These are phyloP conservation scores for Aspergillus phoenicis DNA, from an alignment of 2,329 filamentous ascomycete species.

Conservation along the genomic window DNA sequence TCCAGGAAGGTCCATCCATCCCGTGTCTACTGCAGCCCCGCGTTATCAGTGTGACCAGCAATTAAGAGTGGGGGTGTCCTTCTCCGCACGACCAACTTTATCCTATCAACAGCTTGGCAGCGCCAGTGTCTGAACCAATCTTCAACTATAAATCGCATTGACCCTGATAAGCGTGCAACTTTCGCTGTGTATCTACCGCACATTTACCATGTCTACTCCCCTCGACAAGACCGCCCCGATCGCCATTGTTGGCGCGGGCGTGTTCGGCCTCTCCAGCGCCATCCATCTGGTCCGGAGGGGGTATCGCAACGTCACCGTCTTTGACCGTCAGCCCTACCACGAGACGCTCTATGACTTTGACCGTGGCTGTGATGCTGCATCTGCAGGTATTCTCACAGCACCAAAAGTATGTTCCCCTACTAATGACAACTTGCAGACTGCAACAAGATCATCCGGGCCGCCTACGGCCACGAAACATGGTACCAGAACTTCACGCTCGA, in stretches of 20 bases:
- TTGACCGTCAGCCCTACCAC: constrained; percentile 52
- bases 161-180: not conserved
- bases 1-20: not conserved
- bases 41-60: not conserved
- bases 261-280: constrained; percentile 49
- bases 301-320: constrained; percentile 52
- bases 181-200: not conserved
- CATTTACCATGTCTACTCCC: not conserved
- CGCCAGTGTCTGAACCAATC: not conserved
- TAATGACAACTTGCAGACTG: constrained; percentile 32
- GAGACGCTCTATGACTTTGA: constrained; percentile 45
- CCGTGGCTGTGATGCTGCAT: constrained; percentile 49
- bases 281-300: constrained; percentile 49
- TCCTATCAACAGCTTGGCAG: not conserved
- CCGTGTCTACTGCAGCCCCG: not conserved
- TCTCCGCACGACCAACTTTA: not conserved
- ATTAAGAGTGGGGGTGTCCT: not conserved
- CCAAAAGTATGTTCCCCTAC: not conserved
- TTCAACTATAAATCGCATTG: not conserved
- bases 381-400: constrained; percentile 36
- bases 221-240: constrained; percentile 28
- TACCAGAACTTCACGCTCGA: constrained; percentile 53
- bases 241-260: constrained; percentile 47
- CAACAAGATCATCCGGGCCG: constrained; percentile 50
- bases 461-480: constrained; percentile 48